These are phyloP conservation scores for Candida lessepsii DNA, from an alignment of 805 yeast species.

Conservation along the genomic window DNA sequence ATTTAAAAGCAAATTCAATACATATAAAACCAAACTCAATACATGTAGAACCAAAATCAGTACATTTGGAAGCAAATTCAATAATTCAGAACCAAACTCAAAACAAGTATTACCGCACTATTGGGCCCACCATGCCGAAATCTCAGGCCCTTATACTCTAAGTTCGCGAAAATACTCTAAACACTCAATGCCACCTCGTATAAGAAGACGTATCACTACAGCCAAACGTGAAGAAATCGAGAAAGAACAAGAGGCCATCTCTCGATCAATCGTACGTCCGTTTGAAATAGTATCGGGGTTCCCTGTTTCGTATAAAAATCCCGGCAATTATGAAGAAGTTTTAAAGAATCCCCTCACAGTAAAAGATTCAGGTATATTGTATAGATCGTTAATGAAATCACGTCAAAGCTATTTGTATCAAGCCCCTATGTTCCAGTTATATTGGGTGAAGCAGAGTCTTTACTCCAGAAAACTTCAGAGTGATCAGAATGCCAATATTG, in stretches of 20 bases:
- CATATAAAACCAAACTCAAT: no score
- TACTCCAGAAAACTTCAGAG: conserved; percentile 40
- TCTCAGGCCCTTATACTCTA: background rate
- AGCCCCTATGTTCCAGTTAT: conserved; percentile 68
- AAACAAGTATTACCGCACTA: no score
- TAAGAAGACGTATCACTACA: conserved; percentile 43
- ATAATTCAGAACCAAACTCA: no score
- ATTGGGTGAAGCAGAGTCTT: conserved; percentile 73
- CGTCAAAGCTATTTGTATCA: conserved; percentile 58
- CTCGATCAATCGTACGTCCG: conserved; percentile 49
- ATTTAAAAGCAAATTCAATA: no score
- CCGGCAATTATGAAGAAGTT: conserved; percentile 49
- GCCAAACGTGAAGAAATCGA: conserved; percentile 43
- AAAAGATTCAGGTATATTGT: conserved; percentile 70
- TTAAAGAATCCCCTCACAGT: conserved; percentile 66
- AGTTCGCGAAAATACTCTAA: background rate
- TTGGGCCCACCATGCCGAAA: no score
- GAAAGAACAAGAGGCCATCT: conserved; percentile 36
- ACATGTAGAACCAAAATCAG: no score
- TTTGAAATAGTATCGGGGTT: conserved; percentile 63
- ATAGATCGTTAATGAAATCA: conserved; percentile 70
- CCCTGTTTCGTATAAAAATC: conserved; percentile 64
- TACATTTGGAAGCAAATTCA: no score
- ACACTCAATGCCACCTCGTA: conserved; percentile 31
- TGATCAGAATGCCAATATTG: conserved; percentile 18